These are phyloP conservation scores for Kodamaea sp. DNA, from an alignment of 1,139 yeast genomes.

Conservation along the genomic window DNA sequence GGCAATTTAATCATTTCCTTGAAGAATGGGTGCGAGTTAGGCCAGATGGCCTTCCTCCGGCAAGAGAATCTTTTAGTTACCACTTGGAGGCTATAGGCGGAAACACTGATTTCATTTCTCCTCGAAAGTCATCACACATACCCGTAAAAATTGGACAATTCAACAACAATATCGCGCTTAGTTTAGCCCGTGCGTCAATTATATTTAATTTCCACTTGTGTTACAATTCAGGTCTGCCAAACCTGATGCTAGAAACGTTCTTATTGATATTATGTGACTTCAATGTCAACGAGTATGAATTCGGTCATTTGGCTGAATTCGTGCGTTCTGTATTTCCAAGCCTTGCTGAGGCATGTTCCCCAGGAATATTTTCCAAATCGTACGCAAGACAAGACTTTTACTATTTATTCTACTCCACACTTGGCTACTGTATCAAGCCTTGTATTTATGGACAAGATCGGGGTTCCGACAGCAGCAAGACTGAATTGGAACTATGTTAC, in stretches of 20 bases:
- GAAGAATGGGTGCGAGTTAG: not conserved
- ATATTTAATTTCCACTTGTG: conserved; percentile 8
- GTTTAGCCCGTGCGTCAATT: conserved; percentile 9
- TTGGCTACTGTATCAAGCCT: conserved; percentile 6
- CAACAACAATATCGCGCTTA: conserved; percentile 10
- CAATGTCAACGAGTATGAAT: conserved; percentile 12
- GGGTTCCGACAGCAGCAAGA: not conserved
- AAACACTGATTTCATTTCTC: conserved; percentile 4
- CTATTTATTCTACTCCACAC: conserved; percentile 5
- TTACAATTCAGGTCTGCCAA: conserved; percentile 1
- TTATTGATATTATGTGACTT: conserved; percentile 14
- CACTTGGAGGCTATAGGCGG: conserved; percentile 6
- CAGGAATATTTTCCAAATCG: not conserved
- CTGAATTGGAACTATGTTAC: conserved; percentile 8
- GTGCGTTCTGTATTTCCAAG: conserved; percentile 13
- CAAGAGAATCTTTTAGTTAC: not conserved
- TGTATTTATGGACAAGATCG: conserved; percentile 3
- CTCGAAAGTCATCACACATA: conserved; percentile 2
- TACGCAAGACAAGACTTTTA: conserved; percentile 8
- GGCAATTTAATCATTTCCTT: conserved; percentile 4
- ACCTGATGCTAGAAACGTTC: conserved; percentile 11
- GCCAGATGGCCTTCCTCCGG: not conserved
- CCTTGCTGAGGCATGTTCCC: conserved; percentile 6
- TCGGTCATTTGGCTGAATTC: conserved; percentile 9
- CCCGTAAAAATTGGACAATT: conserved; percentile 15